Base-by-base conservation (phyloP, 2,329 filamentous ascomycete species). In the Botrytis sinoallii region DNA sequence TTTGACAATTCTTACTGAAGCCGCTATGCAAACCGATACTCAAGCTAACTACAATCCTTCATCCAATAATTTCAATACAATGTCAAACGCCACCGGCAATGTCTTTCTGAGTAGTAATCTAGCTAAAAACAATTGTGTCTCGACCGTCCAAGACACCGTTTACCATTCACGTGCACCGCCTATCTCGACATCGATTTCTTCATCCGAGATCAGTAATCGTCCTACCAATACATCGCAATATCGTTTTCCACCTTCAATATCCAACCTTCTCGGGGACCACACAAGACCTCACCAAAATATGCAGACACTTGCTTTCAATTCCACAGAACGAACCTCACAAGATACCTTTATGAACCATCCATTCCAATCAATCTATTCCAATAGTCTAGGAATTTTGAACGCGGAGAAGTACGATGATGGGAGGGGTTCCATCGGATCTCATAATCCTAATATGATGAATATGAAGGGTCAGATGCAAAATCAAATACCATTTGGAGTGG, bases 391-490 rank as follows among this genome's bases (percentile, higher is more conserved):
- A n/a, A 85, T 87, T 64, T 81, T 87, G 68, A 85, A 82, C 77
- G 85, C 85, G 60, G 85, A 87, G 79, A 81, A 82, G 55, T 87
- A 85, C 75, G 80, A 84, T 76, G 82, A 83, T 74, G 82, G 82
- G 44, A 77, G 78, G 73, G 76, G 70, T 75, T 70, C 72, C 73
- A 76, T 70, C 38, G 71, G 72, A 72, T 73, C 66, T 70, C 63
- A 66, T 74, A 75, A 77, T 70, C 44, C 59, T 8, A 70, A 63
- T 44, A 68, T 74, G 59, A 29, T 72, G 67, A 74, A 73, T 46
- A 55, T 59, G 65, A 74, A 67, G 46, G 32, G 32, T 20, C 40
- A 25, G 20, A 74, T 74, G 72, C 65, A 76, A 29, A 75, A 71
- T 69, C 70, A 64, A 8, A 73, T 80, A 46, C 79, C 77, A 9